Conservation (phyloP, 768 basidiomycete genomes). For the Boletellus ananas region DNA sequence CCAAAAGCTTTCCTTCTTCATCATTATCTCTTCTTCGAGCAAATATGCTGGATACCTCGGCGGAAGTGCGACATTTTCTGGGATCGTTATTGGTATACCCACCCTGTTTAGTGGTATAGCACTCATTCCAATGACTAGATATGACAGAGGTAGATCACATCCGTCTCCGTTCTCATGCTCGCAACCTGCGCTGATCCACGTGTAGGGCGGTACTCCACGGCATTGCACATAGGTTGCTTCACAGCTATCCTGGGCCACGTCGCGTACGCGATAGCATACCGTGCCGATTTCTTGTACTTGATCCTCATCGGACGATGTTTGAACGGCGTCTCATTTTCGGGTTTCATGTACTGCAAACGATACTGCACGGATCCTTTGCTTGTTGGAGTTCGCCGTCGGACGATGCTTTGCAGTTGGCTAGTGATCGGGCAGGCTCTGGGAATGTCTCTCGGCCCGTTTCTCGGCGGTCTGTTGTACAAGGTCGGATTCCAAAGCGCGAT, state of each 20-base stretch:
- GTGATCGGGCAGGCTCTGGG: constrained; percentile 62
- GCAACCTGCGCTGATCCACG: background rate
- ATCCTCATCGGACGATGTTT: constrained; percentile 71
- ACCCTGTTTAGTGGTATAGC: constrained; percentile 56
- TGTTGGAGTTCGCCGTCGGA: constrained; percentile 59
- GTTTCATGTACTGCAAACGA: constrained; percentile 65
- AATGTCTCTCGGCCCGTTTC: constrained; percentile 59
- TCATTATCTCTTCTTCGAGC: constrained; percentile 64
- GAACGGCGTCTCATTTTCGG: constrained; percentile 54
- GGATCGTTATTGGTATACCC: constrained; percentile 64
- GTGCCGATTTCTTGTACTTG: constrained; percentile 56
- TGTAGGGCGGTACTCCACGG: constrained; percentile 50
- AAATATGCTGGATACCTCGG: constrained; percentile 60
- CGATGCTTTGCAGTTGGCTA: constrained; percentile 58
- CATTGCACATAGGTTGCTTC: constrained; percentile 53
- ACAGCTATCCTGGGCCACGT: constrained; percentile 53
- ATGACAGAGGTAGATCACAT: constrained; percentile 48
- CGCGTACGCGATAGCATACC: constrained; percentile 60
- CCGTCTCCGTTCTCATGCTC: background rate
- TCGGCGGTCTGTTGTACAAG: constrained; percentile 59
- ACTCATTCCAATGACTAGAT: constrained; percentile 51
- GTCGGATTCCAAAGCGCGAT: constrained; percentile 51
- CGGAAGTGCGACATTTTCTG: constrained; percentile 67
- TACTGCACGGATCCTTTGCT: constrained; percentile 67
- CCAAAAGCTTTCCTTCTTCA: constrained; percentile 62